Base-by-base conservation (phyloP, 345 rosid genomes). In the Lepidium didymum region DNA sequence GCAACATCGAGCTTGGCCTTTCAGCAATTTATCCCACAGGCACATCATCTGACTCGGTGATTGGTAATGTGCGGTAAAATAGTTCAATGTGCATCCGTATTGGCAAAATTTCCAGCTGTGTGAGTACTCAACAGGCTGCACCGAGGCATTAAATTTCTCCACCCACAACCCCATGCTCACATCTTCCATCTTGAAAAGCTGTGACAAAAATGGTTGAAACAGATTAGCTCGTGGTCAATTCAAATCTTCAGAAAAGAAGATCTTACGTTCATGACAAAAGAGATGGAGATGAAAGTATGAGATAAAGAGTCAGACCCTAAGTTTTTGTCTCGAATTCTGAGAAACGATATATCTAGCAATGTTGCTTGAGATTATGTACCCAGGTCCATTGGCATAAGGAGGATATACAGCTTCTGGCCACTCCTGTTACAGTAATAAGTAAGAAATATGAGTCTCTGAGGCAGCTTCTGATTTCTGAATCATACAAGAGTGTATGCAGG, bases 101-200 rank as follows among this genome's bases (percentile, higher is more conserved):
- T 94, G 99, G 67, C 99, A 91, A 74, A 94, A 94, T 71, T 94
- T 94, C 97, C 89, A 84, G 74, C 71, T 91, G 77, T 94, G 99
- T 3, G 96, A 87, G 76, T 90, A 91, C 56, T 87, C 96, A 3
- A 94, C 99, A 2, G 86, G 36, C 8, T 89, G 41, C 2, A 33
- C 60, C 0, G 91, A 43, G 27, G 83, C 49, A 73, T 91, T 94
- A 81, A 84, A 89, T 71, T 87, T 85, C 84, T 86, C 89, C 41
- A 94, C 89, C 99, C 99, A 94, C 91, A 89, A 78, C 75, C 99
- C 97, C 97, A 94, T 91, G 70, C 97, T 94, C 61, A 91, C 97
- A 82, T 94, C 91, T 81, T 94, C 96, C 99, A 94, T 94, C 87
- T 87, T 94, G 81, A 94, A 94, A 36, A 89, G 86, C 96, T 87